Conservation (phyloP, 75 land plant species). For the Selaginella tamariscina region DNA sequence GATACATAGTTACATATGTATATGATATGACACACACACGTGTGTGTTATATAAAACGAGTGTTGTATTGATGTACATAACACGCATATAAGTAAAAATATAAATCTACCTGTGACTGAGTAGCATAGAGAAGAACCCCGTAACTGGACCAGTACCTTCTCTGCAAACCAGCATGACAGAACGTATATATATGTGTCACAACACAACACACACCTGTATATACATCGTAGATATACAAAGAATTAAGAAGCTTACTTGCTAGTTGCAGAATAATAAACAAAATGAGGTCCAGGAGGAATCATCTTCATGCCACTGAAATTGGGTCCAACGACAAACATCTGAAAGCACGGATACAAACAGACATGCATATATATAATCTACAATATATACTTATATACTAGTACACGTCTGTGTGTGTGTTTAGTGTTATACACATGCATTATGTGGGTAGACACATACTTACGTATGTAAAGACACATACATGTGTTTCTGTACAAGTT, state of each 20-base stretch:
- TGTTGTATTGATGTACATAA: too few relatives aligned
- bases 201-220: neutral
- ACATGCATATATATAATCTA: constrained; percentile 1
- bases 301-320: constrained; percentile 84
- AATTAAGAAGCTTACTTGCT: constrained; percentile 50
- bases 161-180: constrained; percentile 20
- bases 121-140: constrained; percentile 51
- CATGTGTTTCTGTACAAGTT: too few relatives aligned
- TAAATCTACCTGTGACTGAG: constrained; percentile 39
- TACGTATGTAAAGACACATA: neutral
- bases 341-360: constrained; percentile 15
- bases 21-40: too few relatives aligned
- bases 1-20: too few relatives aligned
- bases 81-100: neutral
- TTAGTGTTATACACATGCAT: neutral
- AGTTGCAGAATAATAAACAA: constrained; percentile 65
- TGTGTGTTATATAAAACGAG: too few relatives aligned
- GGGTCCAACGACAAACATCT: constrained; percentile 84
- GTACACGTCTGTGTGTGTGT: neutral
- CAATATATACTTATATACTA: neutral
- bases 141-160: constrained; percentile 44
- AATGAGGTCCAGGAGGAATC: constrained; percentile 94
- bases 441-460: neutral
- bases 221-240: constrained; percentile 1
- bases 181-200: neutral